A percentile compares a stretch with the other conserved stretches of the same genome.
Conservation (phyloP, 2,329 filamentous ascomycete genomes). For the Exophiala xenobiotica region DNA sequence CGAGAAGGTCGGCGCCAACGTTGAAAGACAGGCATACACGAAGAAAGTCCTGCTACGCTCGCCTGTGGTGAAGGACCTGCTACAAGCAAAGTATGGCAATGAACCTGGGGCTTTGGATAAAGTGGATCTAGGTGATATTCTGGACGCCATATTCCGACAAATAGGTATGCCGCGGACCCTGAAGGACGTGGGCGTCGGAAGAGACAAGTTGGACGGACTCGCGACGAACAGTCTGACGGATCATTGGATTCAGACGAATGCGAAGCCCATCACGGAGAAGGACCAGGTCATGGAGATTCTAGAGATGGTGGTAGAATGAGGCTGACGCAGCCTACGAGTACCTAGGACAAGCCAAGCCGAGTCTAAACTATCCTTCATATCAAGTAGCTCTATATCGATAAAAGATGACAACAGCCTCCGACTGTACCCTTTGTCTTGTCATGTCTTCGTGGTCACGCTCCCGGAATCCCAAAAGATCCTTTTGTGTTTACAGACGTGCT, state of each 20-base stretch:
- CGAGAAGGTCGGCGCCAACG: slow-evolving; percentile 42
- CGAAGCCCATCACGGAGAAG: slow-evolving; percentile 49
- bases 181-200: slow-evolving; percentile 51
- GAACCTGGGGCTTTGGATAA: slow-evolving; percentile 29
- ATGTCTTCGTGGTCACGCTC: too few species aligned
- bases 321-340: too few species aligned
- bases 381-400: too few species aligned
- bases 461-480: too few species aligned
- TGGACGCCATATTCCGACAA: slow-evolving; percentile 52
- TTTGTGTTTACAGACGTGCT: too few species aligned
- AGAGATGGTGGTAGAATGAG: slow-evolving; percentile 38
- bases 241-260: slow-evolving; percentile 52
- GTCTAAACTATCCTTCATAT: too few species aligned
- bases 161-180: slow-evolving; percentile 57
- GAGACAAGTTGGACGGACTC: slow-evolving; percentile 49
- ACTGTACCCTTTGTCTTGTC: too few species aligned
- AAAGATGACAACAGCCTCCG: too few species aligned
- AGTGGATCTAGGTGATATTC: slow-evolving; percentile 51
- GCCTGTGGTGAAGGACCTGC: slow-evolving; percentile 37
- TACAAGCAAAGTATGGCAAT: slow-evolving; percentile 33
- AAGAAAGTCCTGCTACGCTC: slow-evolving; percentile 43
- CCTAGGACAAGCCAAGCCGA: too few species aligned
- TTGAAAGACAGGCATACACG: slow-evolving; percentile 44
- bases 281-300: slow-evolving; percentile 55
- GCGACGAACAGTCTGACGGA: slow-evolving; percentile 53